Evolutionary conservation across 202 grass and related monocot genomes (phyloP).

Genomic region (Cymbopogon flexuosus): DNA sequence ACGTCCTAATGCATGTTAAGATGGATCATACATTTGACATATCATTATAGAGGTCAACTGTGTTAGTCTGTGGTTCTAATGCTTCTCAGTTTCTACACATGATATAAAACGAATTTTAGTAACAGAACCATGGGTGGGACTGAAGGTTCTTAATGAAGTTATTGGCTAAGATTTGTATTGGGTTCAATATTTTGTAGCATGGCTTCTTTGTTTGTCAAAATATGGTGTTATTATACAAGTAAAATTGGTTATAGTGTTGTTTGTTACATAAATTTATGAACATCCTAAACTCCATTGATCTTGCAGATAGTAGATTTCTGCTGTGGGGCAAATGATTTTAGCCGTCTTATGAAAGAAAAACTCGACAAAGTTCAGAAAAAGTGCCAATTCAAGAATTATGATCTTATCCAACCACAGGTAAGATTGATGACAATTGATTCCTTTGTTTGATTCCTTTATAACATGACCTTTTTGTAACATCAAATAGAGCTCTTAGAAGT

Average conservation of each 20-base stretch:
- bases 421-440: not conserved
- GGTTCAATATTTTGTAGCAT: not conserved
- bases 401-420: slow-evolving; percentile 83
- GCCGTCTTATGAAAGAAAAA: slow-evolving; percentile 84
- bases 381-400: slow-evolving; percentile 84
- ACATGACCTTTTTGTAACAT: not conserved
- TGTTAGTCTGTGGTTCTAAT: not conserved
- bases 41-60: slow-evolving; percentile 6
- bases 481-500: not conserved
- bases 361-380: slow-evolving; percentile 67
- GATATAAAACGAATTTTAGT: not conserved
- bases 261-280: not conserved
- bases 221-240: not conserved
- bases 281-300: slow-evolving; percentile 29
- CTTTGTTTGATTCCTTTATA: not conserved
- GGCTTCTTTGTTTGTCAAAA: not conserved
- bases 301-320: slow-evolving; percentile 95
- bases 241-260: slow-evolving; percentile 1
- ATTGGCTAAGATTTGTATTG: not conserved
- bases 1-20: not conserved
- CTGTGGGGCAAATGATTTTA: slow-evolving; percentile 90
- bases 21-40: too few species aligned
- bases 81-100: slow-evolving; percentile 5
- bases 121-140: not conserved
- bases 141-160: slow-evolving; percentile 7